Evolutionary conservation across 83 land plant species (phyloP).

Genomic region (Diphasiastrum complanatum): DNA sequence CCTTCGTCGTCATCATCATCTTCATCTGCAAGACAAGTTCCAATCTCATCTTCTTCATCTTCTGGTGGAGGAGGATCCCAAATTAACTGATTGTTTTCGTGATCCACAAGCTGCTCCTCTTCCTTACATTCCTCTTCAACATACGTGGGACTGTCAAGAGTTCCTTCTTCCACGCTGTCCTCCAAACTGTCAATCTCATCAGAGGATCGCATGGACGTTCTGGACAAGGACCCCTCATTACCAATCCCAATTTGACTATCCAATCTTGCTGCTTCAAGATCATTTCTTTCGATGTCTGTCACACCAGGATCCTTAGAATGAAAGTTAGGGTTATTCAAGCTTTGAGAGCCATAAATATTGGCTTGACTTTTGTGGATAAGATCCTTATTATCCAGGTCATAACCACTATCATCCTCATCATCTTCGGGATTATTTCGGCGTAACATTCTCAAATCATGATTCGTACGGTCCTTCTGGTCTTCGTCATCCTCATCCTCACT

Average conservation of each 20-base stretch:
- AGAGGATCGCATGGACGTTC: constrained; percentile 14
- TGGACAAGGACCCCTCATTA: constrained; percentile 5
- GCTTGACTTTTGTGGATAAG: constrained; percentile 13
- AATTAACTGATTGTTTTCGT: constrained; percentile 46
- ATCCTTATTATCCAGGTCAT: constrained; percentile 1
- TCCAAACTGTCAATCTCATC: constrained; percentile 35
- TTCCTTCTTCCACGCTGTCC: constrained; percentile 8
- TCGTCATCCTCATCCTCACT: constrained; percentile 15
- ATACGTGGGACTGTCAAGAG: constrained; percentile 25
- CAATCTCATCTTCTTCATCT: constrained; percentile 50
- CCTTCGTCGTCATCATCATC: constrained; percentile 83
- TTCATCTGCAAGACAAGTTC: constrained; percentile 27
- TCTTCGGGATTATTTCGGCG: constrained; percentile 1
- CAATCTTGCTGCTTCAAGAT: constrained; percentile 22
- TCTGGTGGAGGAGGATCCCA: constrained; percentile 87
- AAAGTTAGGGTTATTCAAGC: too few species aligned
- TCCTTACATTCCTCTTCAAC: constrained; percentile 28
- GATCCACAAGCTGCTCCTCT: constrained; percentile 41
- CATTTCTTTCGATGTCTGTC: too few species aligned
- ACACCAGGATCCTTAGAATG: too few species aligned
- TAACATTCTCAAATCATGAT: neutral
- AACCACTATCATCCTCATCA: constrained; percentile 13
- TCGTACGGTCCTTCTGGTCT: constrained; percentile 1
- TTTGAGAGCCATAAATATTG: too few species aligned
- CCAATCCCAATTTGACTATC: constrained; percentile 8